Conservation (phyloP, 305 asterid genomes). For the Fraxinus greggii region DNA sequence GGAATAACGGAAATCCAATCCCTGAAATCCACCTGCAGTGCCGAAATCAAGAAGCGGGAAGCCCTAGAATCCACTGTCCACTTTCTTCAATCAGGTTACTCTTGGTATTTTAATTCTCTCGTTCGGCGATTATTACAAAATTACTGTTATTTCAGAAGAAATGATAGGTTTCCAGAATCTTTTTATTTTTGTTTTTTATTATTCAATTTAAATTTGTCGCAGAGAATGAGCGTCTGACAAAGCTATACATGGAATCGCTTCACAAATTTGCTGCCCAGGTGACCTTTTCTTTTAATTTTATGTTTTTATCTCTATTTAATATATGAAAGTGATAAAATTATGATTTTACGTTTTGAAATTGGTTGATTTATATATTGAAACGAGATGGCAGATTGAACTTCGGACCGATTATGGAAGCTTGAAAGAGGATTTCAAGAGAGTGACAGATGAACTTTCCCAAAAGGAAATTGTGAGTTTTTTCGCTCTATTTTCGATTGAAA, state of each 20-base stretch:
- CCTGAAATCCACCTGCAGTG: constrained; percentile 23
- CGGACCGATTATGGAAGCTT: constrained; percentile 30
- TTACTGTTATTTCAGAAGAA: neutral
- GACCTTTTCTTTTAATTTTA: neutral
- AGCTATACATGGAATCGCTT: constrained; percentile 27
- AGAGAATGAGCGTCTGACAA: constrained; percentile 38
- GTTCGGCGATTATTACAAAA: neutral
- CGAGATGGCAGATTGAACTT: constrained; percentile 31
- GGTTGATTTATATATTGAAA: neutral
- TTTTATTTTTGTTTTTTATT: neutral
- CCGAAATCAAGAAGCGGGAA: constrained; percentile 37
- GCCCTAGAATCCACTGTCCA: constrained; percentile 30
- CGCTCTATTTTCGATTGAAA: neutral
- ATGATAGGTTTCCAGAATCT: neutral
- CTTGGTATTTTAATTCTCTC: neutral
- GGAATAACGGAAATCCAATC: constrained; percentile 29
- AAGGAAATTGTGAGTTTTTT: constrained; percentile 37
- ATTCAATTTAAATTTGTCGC: neutral
- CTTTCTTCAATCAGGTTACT: constrained; percentile 34
- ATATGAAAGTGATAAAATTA: neutral
- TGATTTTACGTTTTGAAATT: neutral
- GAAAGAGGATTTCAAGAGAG: constrained; percentile 39
- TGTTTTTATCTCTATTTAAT: neutral
- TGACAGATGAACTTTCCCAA: constrained; percentile 21
- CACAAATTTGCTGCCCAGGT: constrained; percentile 36